Base-by-base conservation (phyloP, 371 early-diverging fungal genomes). In the Neoconidiobolus thromboides region DNA sequence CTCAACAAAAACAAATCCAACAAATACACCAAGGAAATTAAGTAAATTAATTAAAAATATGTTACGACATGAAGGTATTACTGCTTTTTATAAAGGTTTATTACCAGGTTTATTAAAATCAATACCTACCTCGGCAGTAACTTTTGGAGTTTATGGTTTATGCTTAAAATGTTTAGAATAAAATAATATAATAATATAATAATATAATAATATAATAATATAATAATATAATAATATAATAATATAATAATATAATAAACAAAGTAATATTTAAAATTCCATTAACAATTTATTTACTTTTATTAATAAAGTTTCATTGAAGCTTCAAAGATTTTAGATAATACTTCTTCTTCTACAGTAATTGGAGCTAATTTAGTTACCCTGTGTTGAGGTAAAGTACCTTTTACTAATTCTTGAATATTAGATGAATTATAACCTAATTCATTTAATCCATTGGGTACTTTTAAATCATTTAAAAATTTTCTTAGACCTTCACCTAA, bases 381-480 rank as follows among this genome's bases (percentile, higher is more conserved):
- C 55, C 92, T 85, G 67, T 90, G 88, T 71, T 91, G 92, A 5
- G 92, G 92, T 64, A 92, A 66, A 36, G 89, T 88, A 50, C 90
- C 89, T 64, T 85, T 78, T 43, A 92, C 89, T 64, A 92, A 66
- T 1, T 72, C 76, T 39, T 76, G 76, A 43, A 90, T 83, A 62
- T 86, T 79, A 3, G 77, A 72, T 48, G 74, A 70, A 42, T 78
- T 71, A 65, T 81, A 89, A 0, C 93, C 93, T 61, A 92, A 68
- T 3, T 84, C 89, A n/a, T 69, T 64, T 52, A 91, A 72, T 58
- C 92, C 92, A 62, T 86, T 76, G 14, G 93, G 93, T 3, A 92
- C 83, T 39, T 82, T 86, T 55, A 92, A 67, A 14, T 74, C 73
- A 47, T 77, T 63, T 57, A 92, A 69, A 76, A 87, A 90, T 56